Base-by-base conservation (phyloP, 2,329 filamentous ascomycete species). In the Cryphonectria parasitica region DNA sequence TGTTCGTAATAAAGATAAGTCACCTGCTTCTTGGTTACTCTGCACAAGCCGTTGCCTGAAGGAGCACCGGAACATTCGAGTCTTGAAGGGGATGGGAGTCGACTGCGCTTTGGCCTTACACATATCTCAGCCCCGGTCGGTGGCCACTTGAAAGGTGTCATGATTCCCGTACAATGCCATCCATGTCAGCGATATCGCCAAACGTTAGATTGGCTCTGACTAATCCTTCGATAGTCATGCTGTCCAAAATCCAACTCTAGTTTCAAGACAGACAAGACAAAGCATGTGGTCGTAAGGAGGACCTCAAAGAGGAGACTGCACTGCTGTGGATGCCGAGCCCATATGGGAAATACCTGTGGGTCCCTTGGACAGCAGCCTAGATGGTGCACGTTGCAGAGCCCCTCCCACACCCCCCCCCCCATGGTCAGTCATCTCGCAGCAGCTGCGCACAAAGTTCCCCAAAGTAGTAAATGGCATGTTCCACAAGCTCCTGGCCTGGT, bases 361-460 rank as follows among this genome's bases (percentile, higher is more conserved):
- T 58, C 25, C 28, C 52, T 15, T 28, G 52, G 54, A 34, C 28
- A 31, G 54, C 25, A 56, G 54, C 25, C 54, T 58, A 15, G 28
- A 19, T 58, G 15, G 13, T 31, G 54, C 28, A 31, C 54, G 25
- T 19, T 58, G 54, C 28, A 58, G 54, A 58, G 54, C 25, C 25
- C 36, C 10, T 10, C 36, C 36, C 36, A n/a, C n/a, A n/a, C n/a
- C n/a, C n/a, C n/a, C n/a, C n/a, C 8, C 54, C 45, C 25, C 28
- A 56, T 17, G 52, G 52, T 58, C 25, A 58, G 54, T 58, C 54
- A 58, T 58, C 54, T 31, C 28, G n/a, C 52, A 13, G 54, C 54
- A 31, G 15, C 54, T 58, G 25, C 54, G 54, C 54, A 58, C 15
- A 58, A 58, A 31, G 1, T 58, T 31, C 28, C 54, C 54, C 25